A percentile compares a stretch with the other conserved stretches of the same genome.
These are phyloP conservation scores for Colletotrichum sp. DNA, from an alignment of 2,329 filamentous ascomycete species.

Conservation along the genomic window DNA sequence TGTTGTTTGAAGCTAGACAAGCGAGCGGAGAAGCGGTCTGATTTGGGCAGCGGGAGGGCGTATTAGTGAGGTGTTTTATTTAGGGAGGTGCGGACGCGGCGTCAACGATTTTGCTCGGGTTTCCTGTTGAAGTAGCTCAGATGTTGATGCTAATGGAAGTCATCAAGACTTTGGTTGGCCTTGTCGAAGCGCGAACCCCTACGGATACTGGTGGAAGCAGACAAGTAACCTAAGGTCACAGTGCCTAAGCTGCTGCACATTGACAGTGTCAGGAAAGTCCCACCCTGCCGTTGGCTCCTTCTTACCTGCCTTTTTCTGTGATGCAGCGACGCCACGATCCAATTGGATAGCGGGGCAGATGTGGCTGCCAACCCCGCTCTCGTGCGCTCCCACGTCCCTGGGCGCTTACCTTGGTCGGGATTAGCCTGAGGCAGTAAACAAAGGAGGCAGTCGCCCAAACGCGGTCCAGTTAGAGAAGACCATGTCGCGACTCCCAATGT, in stretches of 20 bases:
- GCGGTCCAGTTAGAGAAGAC: constrained; percentile 15
- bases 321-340: constrained; percentile 1
- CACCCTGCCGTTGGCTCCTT: neutral
- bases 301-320: neutral
- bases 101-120: neutral
- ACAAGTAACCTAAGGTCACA: neutral
- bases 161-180: neutral
- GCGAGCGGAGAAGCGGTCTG: neutral
- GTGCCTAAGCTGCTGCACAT: too few species aligned
- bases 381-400: neutral
- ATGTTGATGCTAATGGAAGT: neutral
- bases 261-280: neutral
- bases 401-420: neutral
- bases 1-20: constrained; percentile 30
- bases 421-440: constrained; percentile 20
- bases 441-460: constrained; percentile 7
- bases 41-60: neutral
- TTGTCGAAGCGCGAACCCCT: neutral
- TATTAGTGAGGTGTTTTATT: neutral
- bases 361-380: neutral
- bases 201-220: neutral
- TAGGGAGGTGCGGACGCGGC: neutral
- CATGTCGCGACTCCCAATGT: constrained; percentile 17
- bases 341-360: neutral
- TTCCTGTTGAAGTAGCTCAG: neutral